Conservation (phyloP, 805 yeast species). For the Yamadazyma akitaensis region DNA sequence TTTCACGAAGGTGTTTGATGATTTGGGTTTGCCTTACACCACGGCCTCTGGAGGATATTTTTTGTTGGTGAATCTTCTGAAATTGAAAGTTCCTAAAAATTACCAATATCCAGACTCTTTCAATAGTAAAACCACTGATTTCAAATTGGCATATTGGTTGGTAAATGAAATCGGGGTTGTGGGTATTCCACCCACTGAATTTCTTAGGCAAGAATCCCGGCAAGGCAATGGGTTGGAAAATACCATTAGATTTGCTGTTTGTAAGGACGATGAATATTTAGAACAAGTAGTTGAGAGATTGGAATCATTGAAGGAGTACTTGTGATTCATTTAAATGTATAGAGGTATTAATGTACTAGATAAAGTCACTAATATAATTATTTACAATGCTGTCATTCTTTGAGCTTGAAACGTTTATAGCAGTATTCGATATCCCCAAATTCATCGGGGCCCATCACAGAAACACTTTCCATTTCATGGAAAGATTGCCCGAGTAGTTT, state of each 20-base stretch:
- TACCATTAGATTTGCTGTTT: conserved; percentile 89
- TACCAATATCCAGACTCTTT: conserved; percentile 71
- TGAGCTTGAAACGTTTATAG: conserved; percentile 29
- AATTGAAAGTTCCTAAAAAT: conserved; percentile 72
- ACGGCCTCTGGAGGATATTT: conserved; percentile 93
- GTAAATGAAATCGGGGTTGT: conserved; percentile 92
- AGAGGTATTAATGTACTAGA: not conserved
- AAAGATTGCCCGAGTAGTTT: conserved; percentile 40
- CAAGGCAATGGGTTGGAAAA: conserved; percentile 72
- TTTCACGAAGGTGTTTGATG: conserved; percentile 77
- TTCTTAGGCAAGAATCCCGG: conserved; percentile 62
- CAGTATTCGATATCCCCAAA: conserved; percentile 71
- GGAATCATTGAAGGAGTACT: conserved; percentile 62
- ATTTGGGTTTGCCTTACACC: conserved; percentile 85
- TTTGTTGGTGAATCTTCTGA: conserved; percentile 80
- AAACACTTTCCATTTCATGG: conserved; percentile 31
- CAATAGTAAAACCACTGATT: conserved; percentile 71
- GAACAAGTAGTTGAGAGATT: conserved; percentile 80
- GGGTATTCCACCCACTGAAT: conserved; percentile 97
- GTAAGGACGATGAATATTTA: conserved; percentile 82
- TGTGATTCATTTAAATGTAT: conserved; percentile 11
- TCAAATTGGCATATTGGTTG: conserved; percentile 87
- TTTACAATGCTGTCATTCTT: not conserved
- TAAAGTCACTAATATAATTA: too few species aligned
- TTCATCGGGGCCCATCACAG: conserved; percentile 76